Percentiles rank a stretch among this genome's conserved stretches.
These are phyloP conservation scores for Tripterygium wilfordii DNA, from an alignment of 177 flowering plant genomes.

Conservation along the genomic window DNA sequence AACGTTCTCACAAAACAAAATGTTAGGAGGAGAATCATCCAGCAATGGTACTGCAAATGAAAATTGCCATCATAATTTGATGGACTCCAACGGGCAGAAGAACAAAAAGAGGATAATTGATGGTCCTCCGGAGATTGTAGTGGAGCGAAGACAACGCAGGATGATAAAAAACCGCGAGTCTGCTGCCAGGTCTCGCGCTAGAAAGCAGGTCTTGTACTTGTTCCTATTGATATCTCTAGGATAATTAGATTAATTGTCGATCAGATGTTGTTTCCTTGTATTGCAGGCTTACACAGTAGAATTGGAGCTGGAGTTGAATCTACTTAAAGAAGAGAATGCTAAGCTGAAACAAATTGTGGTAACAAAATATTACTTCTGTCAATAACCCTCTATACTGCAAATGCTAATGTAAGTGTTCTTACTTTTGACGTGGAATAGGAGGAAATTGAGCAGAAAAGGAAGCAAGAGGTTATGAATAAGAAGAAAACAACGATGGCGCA, in stretches of 20 bases:
- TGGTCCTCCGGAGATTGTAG: conserved; percentile 26
- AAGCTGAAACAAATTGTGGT: conserved; percentile 32
- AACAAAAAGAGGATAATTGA: conserved; percentile 19
- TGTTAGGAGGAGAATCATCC: conserved; percentile 7
- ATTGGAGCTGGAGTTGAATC: conserved; percentile 32
- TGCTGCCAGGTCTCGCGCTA: conserved; percentile 40
- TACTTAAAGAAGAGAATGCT: conserved; percentile 30
- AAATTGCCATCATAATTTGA: neutral
- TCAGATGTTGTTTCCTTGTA: neutral
- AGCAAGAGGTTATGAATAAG: conserved; percentile 18
- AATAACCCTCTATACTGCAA: neutral
- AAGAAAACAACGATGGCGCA: conserved; percentile 8
- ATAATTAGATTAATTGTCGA: no score
- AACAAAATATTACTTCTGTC: neutral
- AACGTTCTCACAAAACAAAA: conserved; percentile 3
- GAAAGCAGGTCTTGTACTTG: conserved; percentile 28
- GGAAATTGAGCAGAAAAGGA: conserved; percentile 13
- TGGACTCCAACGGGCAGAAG: neutral
- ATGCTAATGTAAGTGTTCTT: neutral
- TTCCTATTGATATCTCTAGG: no score
- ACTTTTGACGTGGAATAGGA: conserved; percentile 10
- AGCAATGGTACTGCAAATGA: conserved; percentile 3
- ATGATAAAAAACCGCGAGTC: conserved; percentile 48
- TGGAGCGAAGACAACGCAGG: conserved; percentile 34
- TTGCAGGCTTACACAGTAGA: conserved; percentile 44